These are phyloP conservation scores for Penicillium coffeae DNA, from an alignment of 495 filamentous ascomycete species.

Conservation along the genomic window DNA sequence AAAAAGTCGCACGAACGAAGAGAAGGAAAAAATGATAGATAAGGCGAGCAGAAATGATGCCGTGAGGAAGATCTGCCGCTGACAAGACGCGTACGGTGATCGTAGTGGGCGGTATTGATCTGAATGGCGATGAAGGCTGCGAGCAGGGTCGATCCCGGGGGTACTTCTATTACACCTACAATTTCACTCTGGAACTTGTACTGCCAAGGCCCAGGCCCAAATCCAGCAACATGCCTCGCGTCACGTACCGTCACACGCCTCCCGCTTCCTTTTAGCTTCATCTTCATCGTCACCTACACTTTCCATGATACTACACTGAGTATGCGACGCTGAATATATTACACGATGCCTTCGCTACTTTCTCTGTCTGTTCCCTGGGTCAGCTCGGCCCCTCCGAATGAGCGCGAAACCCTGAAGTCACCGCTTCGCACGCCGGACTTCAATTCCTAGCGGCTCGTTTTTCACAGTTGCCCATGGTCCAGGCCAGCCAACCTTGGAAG, in stretches of 20 bases:
- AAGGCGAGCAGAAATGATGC: slow-evolving; percentile 5
- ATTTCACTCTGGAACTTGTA: not conserved
- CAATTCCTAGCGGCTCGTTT: slow-evolving; percentile 19
- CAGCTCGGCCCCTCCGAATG: not conserved
- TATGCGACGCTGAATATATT: no score
- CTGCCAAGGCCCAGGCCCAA: slow-evolving; percentile 10
- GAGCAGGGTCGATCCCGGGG: slow-evolving; percentile 5
- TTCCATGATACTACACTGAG: not conserved
- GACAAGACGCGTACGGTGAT: slow-evolving; percentile 20
- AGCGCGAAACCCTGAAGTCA: slow-evolving; percentile 23
- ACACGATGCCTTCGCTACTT: no score
- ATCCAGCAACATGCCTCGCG: not conserved
- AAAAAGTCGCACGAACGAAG: slow-evolving; percentile 8
- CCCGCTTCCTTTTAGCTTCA: slow-evolving; percentile 11
- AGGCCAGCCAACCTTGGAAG: no score
- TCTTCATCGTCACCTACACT: not conserved
- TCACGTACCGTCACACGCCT: not conserved
- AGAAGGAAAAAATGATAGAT: slow-evolving; percentile 27
- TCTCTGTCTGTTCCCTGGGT: not conserved
- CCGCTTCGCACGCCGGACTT: slow-evolving; percentile 9
- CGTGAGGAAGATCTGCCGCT: slow-evolving; percentile 21
- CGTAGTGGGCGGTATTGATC: slow-evolving; percentile 4
- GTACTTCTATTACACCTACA: not conserved
- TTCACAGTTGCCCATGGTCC: not conserved
- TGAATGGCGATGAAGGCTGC: slow-evolving; percentile 9